Evolutionary conservation across 192 early-diverging fungal genomes (phyloP), one percentile per base, ranked within the genome.

Genomic region (Funneliformis geosporum): DNA sequence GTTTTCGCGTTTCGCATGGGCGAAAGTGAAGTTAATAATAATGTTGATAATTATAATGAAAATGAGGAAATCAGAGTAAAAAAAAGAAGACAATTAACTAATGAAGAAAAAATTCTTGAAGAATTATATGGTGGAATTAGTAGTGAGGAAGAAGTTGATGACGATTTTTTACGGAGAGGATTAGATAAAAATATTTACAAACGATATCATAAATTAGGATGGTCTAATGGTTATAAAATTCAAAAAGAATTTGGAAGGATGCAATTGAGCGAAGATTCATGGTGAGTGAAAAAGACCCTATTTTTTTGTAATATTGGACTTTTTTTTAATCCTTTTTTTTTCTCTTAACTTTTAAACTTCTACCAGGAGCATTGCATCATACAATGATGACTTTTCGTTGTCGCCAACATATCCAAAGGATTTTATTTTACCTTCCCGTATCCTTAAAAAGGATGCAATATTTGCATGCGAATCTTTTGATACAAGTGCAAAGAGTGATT

Each of bases 381-480:
- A 84, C 0, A 86, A 86, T 38, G 65, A 60, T 6, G 80, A 81
- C 42, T 86, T 83, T 64, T 65, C 79, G 2, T 44, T 86, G 8
- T 86, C 85, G 3, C 81, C 83, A 60, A 86, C 85, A 4, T 86
- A 86, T 68, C 83, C 85, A 10, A 72, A 81, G 71, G 69, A 71
- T 43, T 84, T 84, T 47, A 84, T 86, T 38, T 78, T 86, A 79
- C 85, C 85, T 3, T 39, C 55, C 0, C 33, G 40, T 18, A 78
- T 86, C 50, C 70, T 86, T 18, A 80, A 80, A 77, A 33, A 39
- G 9, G 42, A 12, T 2, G 14, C 40, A 4, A 55, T 44, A 5
- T 40, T 39, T 3, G 50, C 27, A 12, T 25, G 21, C 59, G 47
- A 66, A 42, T 44, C 38, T 28, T 21, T 28, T 43, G 69, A 16